These are phyloP conservation scores for Rhizoclosmatium globosum DNA, from an alignment of 192 early-diverging fungal species.

Conservation along the genomic window DNA sequence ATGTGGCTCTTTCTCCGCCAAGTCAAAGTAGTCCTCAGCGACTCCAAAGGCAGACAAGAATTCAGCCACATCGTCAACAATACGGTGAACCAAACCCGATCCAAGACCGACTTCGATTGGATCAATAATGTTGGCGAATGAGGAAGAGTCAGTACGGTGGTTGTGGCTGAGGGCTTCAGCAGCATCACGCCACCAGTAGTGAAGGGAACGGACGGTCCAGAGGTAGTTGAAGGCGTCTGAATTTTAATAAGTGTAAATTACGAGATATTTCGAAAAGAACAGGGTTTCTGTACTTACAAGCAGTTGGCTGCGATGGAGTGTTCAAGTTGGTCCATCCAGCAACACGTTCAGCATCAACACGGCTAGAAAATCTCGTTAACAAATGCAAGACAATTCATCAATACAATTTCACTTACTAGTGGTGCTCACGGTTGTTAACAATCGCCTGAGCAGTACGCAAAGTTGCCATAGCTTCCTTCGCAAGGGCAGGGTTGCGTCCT, in stretches of 20 bases:
- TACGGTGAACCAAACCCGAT: conserved; percentile 1
- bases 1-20: conserved; percentile 34
- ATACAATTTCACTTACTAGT: conserved; percentile 13
- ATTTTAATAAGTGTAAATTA: no score
- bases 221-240: conserved; percentile 39
- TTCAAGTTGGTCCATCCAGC: conserved; percentile 33
- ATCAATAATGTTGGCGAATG: conserved; percentile 40
- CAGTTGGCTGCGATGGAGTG: conserved; percentile 27
- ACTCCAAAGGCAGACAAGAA: conserved; percentile 20
- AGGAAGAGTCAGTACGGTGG: not conserved
- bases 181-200: conserved; percentile 39
- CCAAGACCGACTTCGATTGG: conserved; percentile 37
- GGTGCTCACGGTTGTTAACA: conserved; percentile 19
- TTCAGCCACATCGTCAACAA: conserved; percentile 18
- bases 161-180: conserved; percentile 18
- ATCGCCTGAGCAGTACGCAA: conserved; percentile 17
- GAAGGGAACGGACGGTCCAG: conserved; percentile 38
- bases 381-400: not conserved
- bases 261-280: no score
- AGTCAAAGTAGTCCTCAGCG: conserved; percentile 21
- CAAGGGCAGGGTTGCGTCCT: not conserved
- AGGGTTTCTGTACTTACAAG: no score
- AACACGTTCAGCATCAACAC: conserved; percentile 22
- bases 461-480: conserved; percentile 9
- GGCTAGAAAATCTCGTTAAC: conserved; percentile 21